Evolutionary conservation across 2,329 filamentous ascomycete genomes (phyloP).

Genomic region (Claviceps paspali): DNA sequence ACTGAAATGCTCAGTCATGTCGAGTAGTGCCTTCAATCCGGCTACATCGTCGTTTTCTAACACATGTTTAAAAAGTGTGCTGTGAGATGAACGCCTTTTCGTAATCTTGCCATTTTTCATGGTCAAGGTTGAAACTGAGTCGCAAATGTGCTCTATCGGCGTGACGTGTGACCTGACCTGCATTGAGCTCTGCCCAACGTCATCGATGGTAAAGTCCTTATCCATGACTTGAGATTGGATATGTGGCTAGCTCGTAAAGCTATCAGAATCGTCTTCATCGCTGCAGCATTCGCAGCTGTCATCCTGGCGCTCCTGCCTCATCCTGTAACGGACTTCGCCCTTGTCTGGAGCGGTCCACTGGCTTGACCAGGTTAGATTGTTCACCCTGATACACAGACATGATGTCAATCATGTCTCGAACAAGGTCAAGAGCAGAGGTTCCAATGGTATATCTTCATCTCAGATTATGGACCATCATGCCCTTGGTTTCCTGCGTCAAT

Average conservation of each 20-base stretch:
- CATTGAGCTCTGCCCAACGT: constrained; percentile 53
- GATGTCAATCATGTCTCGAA: constrained; percentile 33
- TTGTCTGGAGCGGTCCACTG: constrained; percentile 45
- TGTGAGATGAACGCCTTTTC: neutral
- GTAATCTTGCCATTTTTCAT: constrained; percentile 15
- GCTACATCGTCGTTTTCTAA: constrained; percentile 36
- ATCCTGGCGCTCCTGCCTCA: constrained; percentile 23
- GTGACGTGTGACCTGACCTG: constrained; percentile 49
- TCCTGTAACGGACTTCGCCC: constrained; percentile 33
- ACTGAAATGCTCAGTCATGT: constrained; percentile 32
- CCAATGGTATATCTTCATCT: constrained; percentile 21
- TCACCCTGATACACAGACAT: constrained; percentile 29
- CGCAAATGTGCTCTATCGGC: constrained; percentile 37
- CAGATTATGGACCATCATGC: constrained; percentile 19
- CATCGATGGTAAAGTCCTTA: constrained; percentile 58
- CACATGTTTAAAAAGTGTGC: constrained; percentile 26
- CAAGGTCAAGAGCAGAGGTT: constrained; percentile 43
- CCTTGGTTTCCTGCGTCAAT: constrained; percentile 27
- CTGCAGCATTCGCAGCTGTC: constrained; percentile 22
- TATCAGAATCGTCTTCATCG: constrained; percentile 18
- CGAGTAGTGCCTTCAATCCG: constrained; percentile 42
- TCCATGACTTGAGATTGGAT: constrained; percentile 42
- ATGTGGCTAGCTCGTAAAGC: constrained; percentile 24
- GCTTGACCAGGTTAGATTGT: constrained; percentile 2
- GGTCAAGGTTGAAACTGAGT: constrained; percentile 19